A percentile compares a stretch with the other conserved stretches of the same genome.
These are phyloP conservation scores for Amanita phalloides DNA, from an alignment of 768 basidiomycete genomes.

Conservation along the genomic window DNA sequence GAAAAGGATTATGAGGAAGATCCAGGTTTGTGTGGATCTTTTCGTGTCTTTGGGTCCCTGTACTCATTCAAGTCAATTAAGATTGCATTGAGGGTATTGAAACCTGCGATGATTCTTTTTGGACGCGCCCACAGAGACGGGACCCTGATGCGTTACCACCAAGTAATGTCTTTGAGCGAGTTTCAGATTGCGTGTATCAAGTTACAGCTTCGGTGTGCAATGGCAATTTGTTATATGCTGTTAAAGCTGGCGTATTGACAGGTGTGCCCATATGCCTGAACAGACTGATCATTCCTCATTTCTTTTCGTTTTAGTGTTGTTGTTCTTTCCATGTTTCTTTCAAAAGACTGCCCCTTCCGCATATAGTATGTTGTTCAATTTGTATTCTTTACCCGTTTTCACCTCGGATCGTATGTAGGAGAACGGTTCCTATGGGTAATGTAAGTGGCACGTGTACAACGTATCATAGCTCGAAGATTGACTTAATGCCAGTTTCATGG, in stretches of 20 bases:
- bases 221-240: conserved; percentile 57
- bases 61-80: conserved; percentile 7
- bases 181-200: conserved; percentile 36
- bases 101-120: conserved; percentile 40
- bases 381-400: neutral
- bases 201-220: conserved; percentile 27
- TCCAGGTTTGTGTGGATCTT: conserved; percentile 33
- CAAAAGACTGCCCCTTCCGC: conserved; percentile 44
- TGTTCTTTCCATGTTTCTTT: conserved; percentile 49
- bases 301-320: conserved; percentile 27
- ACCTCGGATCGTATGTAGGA: conserved; percentile 20
- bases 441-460: conserved; percentile 23
- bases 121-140: conserved; percentile 29
- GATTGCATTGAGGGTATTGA: conserved; percentile 48
- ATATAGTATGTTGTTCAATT: conserved; percentile 30
- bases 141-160: conserved; percentile 75
- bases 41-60: too few relatives aligned
- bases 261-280: conserved; percentile 19
- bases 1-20: conserved; percentile 57
- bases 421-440: conserved; percentile 66
- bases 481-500: conserved; percentile 48
- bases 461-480: neutral
- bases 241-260: conserved; percentile 62
- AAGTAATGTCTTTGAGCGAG: conserved; percentile 40
- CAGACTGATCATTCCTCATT: too few relatives aligned